Conservation (phyloP, 75 land plant genomes). For the Sequoia sempervirens region DNA sequence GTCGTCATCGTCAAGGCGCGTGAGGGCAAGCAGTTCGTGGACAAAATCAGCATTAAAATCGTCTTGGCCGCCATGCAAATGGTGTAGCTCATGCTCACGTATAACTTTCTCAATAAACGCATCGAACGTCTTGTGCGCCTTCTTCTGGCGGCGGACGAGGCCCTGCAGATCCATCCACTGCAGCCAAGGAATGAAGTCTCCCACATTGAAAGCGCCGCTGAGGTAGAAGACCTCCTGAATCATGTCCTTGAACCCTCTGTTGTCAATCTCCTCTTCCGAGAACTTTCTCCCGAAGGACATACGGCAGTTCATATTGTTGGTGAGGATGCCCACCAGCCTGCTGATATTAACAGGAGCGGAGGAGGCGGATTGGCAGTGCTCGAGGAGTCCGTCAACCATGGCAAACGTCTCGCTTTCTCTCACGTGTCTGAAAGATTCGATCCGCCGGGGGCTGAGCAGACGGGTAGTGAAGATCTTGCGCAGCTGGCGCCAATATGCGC, state of each 20-base stretch:
- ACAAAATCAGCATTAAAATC: slow-evolving; percentile 22
- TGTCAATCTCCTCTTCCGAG: slow-evolving; percentile 9
- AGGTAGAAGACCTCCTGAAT: slow-evolving; percentile 19
- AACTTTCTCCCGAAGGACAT: slow-evolving; percentile 37
- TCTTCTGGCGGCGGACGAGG: slow-evolving; percentile 15
- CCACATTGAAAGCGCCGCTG: slow-evolving; percentile 11
- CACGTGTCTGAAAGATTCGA: slow-evolving; percentile 5
- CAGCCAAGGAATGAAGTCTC: slow-evolving; percentile 26
- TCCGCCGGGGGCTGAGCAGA: slow-evolving; percentile 24
- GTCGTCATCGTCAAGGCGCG: slow-evolving; percentile 1
- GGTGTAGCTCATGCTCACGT: slow-evolving; percentile 24
- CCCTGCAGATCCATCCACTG: slow-evolving; percentile 32
- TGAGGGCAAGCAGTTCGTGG: not conserved
- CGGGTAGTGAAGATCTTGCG: slow-evolving; percentile 23
- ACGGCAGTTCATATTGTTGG: slow-evolving; percentile 12
- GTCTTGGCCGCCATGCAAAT: not conserved
- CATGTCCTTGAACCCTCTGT: slow-evolving; percentile 14
- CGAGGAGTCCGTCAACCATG: not conserved
- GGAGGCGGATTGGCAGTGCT: not conserved
- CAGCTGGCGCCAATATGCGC: slow-evolving; percentile 19
- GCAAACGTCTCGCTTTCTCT: not conserved
- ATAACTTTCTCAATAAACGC: slow-evolving; percentile 28
- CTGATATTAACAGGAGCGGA: slow-evolving; percentile 13
- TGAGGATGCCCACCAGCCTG: not conserved
- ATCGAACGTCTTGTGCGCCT: slow-evolving; percentile 14